Evolutionary conservation across 768 basidiomycete genomes (phyloP).

Genomic region (Russula olivacea): DNA sequence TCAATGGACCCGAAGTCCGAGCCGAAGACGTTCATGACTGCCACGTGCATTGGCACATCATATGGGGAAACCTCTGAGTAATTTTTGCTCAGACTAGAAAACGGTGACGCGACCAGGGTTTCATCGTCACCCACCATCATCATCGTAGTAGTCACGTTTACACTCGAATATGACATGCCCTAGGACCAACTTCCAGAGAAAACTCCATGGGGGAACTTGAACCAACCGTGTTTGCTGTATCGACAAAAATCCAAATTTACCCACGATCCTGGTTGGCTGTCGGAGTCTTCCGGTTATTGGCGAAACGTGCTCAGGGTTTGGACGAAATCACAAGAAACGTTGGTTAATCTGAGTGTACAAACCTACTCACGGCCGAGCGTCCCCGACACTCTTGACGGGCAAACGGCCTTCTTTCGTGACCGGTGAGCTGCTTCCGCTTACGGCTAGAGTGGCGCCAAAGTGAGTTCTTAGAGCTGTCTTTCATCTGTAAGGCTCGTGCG

Average conservation of each 20-base stretch:
- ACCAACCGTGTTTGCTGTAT: neutral
- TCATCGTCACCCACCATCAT: neutral
- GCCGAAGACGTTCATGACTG: neutral
- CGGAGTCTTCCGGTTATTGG: neutral
- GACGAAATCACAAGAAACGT: neutral
- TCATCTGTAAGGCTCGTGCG: neutral
- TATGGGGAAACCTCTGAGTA: neutral
- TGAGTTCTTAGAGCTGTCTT: neutral
- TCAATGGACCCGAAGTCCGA: neutral
- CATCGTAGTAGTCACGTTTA: slow-evolving; percentile 1
- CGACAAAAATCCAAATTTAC: neutral
- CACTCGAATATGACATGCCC: neutral
- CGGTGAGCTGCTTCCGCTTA: neutral
- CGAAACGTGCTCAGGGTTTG: neutral
- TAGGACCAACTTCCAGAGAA: neutral
- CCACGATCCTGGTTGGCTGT: neutral
- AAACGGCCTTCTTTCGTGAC: neutral
- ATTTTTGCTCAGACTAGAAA: neutral
- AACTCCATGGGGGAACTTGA: neutral
- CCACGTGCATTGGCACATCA: neutral
- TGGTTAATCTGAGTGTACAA: neutral
- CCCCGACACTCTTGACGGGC: neutral
- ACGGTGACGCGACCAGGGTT: neutral
- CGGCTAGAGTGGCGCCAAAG: neutral
- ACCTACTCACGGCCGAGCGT: neutral